Conservation (phyloP, 352 stramenopile genomes). For the Thalassiosira mediterranea region DNA sequence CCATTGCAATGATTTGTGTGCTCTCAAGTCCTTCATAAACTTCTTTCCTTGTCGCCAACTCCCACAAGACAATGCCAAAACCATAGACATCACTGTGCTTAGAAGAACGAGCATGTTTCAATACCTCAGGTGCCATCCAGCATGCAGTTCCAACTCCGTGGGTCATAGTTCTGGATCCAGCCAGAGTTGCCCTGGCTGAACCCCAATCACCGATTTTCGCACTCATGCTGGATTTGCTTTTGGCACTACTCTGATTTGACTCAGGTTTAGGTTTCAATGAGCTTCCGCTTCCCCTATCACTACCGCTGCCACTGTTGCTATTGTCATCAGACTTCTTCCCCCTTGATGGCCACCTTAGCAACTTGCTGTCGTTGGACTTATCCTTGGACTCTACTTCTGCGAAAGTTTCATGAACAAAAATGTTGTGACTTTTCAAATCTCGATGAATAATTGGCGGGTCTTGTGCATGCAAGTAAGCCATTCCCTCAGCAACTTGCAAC, state of each 20-base stretch:
- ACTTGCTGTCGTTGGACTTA: conserved; percentile 53
- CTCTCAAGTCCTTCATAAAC: conserved; percentile 85
- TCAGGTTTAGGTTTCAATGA: conserved; percentile 1
- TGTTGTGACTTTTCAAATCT: conserved; percentile 88
- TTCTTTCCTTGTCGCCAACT: conserved; percentile 86
- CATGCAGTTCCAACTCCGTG: conserved; percentile 88
- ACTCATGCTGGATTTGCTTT: conserved; percentile 68
- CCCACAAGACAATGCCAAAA: conserved; percentile 88
- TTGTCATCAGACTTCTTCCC: conserved; percentile 29
- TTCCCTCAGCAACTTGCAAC: conserved; percentile 86
- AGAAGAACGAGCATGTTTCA: conserved; percentile 84
- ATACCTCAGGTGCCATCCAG: conserved; percentile 88
- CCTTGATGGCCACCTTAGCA: conserved; percentile 37
- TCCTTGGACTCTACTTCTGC: conserved; percentile 70
- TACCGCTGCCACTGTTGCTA: conserved; percentile 23
- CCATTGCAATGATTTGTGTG: conserved; percentile 86
- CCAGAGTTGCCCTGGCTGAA: conserved; percentile 80
- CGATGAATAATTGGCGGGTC: conserved; percentile 87
- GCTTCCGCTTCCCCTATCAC: conserved; percentile 25
- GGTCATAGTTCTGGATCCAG: conserved; percentile 86
- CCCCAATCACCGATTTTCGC: conserved; percentile 90
- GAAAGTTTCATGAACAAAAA: conserved; percentile 87
- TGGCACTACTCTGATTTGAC: conserved; percentile 35
- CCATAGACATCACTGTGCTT: conserved; percentile 87
- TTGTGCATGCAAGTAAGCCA: conserved; percentile 87